phyloP scores from a whole-genome alignment of 139 green algal genomes.

The Coelastrella sp. region DNA sequence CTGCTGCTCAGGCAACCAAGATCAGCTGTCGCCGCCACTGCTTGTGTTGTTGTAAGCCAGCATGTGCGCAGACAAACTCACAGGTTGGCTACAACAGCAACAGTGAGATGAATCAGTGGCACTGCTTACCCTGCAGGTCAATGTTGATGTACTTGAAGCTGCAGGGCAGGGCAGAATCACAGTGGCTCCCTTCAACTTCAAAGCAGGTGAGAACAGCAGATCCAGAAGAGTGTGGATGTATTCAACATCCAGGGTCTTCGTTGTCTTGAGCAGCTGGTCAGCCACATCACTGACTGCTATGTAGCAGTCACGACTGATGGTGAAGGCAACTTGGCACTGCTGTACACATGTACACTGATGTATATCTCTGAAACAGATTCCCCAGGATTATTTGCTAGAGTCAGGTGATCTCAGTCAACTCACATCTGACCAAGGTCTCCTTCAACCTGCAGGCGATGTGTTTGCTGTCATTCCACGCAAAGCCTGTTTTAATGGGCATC shows the following conservation, averaged over 20 bases:
- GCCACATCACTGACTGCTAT: background rate
- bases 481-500: background rate
- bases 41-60: no score
- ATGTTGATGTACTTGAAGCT: background rate
- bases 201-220: background rate
- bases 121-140: slow-evolving; percentile 6
- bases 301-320: no score
- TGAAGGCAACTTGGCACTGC: no score
- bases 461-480: background rate
- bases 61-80: background rate
- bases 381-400: background rate
- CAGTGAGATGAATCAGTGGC: no score
- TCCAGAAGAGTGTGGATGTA: background rate
- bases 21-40: no score
- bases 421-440: no score
- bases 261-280: background rate
- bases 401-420: background rate
- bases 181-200: background rate
- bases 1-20: no score
- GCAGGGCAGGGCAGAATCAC: background rate
- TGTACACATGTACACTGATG: no score
- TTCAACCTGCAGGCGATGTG: slow-evolving; percentile 13
- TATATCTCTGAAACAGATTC: background rate
- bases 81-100: background rate
- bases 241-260: background rate